A percentile compares a stretch with the other conserved stretches of the same genome.
Conservation (phyloP, 2,329 filamentous ascomycete species). For the Metarhizium sp. region DNA sequence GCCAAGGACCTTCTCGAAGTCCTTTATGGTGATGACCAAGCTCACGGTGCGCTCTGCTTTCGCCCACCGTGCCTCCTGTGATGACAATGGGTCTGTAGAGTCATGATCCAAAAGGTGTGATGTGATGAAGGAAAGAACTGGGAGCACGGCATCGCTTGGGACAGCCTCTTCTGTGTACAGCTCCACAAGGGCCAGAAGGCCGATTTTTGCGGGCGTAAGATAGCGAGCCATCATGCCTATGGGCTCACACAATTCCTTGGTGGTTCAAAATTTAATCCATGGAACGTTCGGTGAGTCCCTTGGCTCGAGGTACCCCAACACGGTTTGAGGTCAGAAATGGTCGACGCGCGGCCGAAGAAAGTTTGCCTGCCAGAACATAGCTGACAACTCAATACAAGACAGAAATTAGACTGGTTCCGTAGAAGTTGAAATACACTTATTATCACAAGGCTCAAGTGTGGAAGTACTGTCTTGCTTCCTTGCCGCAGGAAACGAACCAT, state of each 20-base stretch:
- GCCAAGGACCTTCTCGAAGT: slow-evolving; percentile 50
- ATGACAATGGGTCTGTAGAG: slow-evolving; percentile 17
- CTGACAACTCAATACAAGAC: background rate
- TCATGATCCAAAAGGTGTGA: slow-evolving; percentile 52
- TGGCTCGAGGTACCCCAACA: background rate
- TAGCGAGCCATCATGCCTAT: slow-evolving; percentile 60
- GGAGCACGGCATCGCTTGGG: slow-evolving; percentile 59
- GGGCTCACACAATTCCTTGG: background rate
- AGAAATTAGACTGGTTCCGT: background rate
- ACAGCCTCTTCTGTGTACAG: slow-evolving; percentile 68
- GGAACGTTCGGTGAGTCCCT: background rate
- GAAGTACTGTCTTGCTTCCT: background rate
- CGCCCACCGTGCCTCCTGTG: slow-evolving; percentile 30
- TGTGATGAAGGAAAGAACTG: slow-evolving; percentile 71
- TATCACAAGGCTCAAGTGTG: background rate
- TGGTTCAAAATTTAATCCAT: background rate
- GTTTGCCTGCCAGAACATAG: background rate
- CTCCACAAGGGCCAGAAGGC: slow-evolving; percentile 69
- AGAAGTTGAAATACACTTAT: background rate
- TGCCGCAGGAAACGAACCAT: background rate
- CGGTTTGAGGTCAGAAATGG: background rate
- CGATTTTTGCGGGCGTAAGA: slow-evolving; percentile 82
- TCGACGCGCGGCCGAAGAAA: background rate
- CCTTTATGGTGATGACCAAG: slow-evolving; percentile 44
- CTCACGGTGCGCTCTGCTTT: slow-evolving; percentile 40